Evolutionary conservation across 768 basidiomycete species (phyloP).

Genomic region (Ephemerocybe angulata): DNA sequence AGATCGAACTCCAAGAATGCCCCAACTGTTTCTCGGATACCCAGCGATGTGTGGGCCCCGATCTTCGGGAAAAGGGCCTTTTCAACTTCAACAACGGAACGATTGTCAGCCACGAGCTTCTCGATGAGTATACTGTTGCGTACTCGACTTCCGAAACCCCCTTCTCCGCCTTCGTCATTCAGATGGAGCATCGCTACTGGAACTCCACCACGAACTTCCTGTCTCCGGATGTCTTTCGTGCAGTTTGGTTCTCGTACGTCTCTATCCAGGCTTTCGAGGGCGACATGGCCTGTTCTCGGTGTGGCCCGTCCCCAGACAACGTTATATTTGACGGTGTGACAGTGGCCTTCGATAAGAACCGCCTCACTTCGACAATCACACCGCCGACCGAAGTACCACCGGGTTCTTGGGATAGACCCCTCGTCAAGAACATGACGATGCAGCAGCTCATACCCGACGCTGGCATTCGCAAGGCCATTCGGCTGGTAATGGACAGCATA

Average conservation of each 20-base stretch:
- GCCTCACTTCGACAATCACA: slow-evolving; percentile 18
- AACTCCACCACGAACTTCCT: slow-evolving; percentile 19
- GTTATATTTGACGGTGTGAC: slow-evolving; percentile 34
- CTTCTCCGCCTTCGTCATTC: too few species aligned
- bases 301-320: slow-evolving; percentile 24
- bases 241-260: slow-evolving; percentile 32
- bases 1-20: too few species aligned
- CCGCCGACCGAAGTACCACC: slow-evolving; percentile 19
- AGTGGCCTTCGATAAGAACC: slow-evolving; percentile 27
- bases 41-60: too few species aligned
- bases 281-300: slow-evolving; percentile 24
- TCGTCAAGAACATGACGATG: slow-evolving; percentile 6
- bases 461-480: neutral
- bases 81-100: too few species aligned
- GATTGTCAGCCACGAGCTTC: too few species aligned
- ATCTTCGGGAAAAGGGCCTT: too few species aligned
- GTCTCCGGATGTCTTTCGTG: slow-evolving; percentile 24
- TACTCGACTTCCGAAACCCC: too few species aligned
- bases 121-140: too few species aligned
- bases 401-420: neutral
- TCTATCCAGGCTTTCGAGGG: slow-evolving; percentile 18
- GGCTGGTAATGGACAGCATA: neutral
- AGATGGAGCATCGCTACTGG: slow-evolving; percentile 17
- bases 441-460: neutral
- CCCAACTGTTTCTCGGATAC: too few species aligned